A percentile compares a stretch with the other conserved stretches of the same genome.
Conservation (phyloP, 768 basidiomycete genomes). For the Symmetrospora coprosmae region DNA sequence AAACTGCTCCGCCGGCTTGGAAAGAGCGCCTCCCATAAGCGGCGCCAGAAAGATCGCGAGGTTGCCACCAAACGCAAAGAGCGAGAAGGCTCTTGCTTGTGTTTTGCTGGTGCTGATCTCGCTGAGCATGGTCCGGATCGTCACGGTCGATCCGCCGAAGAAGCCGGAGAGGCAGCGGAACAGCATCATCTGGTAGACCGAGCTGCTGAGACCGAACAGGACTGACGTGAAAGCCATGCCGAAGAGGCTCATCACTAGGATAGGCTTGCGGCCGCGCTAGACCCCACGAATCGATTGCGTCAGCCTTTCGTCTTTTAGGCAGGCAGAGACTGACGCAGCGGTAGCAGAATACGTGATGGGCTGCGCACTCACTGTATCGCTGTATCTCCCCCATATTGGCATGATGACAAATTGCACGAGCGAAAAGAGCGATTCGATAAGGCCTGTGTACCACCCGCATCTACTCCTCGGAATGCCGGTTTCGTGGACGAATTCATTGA, state of each 20-base stretch:
- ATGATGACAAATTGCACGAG: conserved; percentile 21
- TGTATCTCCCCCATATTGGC: conserved; percentile 21
- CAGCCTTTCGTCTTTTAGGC: too few species aligned
- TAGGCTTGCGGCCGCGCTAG: conserved; percentile 21
- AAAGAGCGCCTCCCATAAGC: conserved; percentile 22
- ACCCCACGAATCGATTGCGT: too few species aligned
- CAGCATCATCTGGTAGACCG: conserved; percentile 24
- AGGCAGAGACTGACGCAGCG: background rate
- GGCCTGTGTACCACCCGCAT: background rate
- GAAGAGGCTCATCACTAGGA: conserved; percentile 17
- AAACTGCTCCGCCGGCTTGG: conserved; percentile 19
- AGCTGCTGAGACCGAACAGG: conserved; percentile 21
- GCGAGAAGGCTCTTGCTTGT: conserved; percentile 25
- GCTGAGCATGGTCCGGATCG: conserved; percentile 24
- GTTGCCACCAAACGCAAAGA: conserved; percentile 24
- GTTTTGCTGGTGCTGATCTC: conserved; percentile 24
- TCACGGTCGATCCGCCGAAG: conserved; percentile 24
- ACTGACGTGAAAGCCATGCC: conserved; percentile 11
- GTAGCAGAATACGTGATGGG: too few species aligned
- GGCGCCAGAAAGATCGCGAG: conserved; percentile 19
- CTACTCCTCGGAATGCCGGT: background rate
- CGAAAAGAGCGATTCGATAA: conserved; percentile 20
- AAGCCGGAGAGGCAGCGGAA: conserved; percentile 21
- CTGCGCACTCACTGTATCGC: background rate
- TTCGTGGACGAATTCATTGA: background rate